Evolutionary conservation across 306 rosid species (phyloP).

Genomic region (Urtica urens): DNA sequence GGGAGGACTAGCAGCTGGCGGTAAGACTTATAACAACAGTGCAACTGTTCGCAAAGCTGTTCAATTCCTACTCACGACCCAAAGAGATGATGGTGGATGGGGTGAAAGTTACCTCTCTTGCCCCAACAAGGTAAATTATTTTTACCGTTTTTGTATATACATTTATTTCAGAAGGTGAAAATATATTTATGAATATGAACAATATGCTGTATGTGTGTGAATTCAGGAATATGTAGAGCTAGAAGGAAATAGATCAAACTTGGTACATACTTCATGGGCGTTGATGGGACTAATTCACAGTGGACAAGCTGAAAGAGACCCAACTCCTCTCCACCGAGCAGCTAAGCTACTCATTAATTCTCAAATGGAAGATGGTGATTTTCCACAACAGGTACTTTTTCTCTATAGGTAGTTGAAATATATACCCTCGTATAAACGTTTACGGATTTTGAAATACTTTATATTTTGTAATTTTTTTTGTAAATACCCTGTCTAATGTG

Average conservation of each 20-base stretch:
- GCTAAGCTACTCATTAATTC: conserved; percentile 5
- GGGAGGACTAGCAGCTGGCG: conserved; percentile 17
- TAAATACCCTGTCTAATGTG: too few relatives aligned
- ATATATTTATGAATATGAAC: too few relatives aligned
- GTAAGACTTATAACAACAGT: conserved; percentile 3
- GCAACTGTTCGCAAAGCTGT: conserved; percentile 16
- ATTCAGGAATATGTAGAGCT: conserved; percentile 20
- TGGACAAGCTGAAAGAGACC: conserved; percentile 3
- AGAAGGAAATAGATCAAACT: conserved; percentile 18
- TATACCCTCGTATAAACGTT: too few relatives aligned
- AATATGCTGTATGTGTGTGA: too few relatives aligned
- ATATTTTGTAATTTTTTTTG: too few relatives aligned
- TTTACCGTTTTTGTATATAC: not conserved
- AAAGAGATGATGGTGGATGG: conserved; percentile 25
- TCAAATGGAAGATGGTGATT: conserved; percentile 7
- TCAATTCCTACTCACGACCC: conserved; percentile 12
- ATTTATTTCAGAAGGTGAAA: not conserved
- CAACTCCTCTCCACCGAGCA: conserved; percentile 2
- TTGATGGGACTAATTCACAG: not conserved
- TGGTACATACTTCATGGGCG: conserved; percentile 12
- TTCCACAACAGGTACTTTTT: conserved; percentile 1
- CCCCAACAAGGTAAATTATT: conserved; percentile 15
- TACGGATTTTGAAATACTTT: too few relatives aligned
- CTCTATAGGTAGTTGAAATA: too few relatives aligned
- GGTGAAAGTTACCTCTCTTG: conserved; percentile 34